A percentile compares a stretch with the other conserved stretches of the same genome.
phyloP scores from a whole-genome alignment of 805 yeast species.

The Saccharomycopsis amapae region DNA sequence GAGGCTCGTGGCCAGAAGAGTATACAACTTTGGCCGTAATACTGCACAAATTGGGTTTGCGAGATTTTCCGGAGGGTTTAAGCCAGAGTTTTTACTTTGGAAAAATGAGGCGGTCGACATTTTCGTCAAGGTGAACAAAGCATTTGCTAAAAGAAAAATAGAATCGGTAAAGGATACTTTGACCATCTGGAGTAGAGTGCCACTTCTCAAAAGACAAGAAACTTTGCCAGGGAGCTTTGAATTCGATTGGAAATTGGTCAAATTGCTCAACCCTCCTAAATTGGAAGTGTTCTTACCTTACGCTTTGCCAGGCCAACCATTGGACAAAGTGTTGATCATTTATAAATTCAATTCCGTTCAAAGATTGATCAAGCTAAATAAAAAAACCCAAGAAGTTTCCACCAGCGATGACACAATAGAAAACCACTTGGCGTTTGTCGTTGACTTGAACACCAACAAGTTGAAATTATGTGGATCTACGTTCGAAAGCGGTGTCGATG shows the following conservation, averaged over 20 bases:
- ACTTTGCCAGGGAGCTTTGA: conserved; percentile 51
- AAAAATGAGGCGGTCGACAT: conserved; percentile 75
- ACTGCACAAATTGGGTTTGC: conserved; percentile 61
- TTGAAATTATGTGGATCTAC: conserved; percentile 57
- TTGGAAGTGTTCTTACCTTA: conserved; percentile 63
- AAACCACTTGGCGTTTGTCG: conserved; percentile 54
- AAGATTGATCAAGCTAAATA: conserved; percentile 43
- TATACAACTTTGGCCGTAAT: conserved; percentile 58
- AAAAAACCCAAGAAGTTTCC: conserved; percentile 38
- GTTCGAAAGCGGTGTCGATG: conserved; percentile 49
- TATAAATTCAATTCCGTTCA: conserved; percentile 61
- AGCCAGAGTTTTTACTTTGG: conserved; percentile 70
- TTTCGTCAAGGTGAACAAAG: conserved; percentile 71
- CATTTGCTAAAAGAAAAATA: conserved; percentile 61
- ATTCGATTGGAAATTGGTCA: conserved; percentile 70
- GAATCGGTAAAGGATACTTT: conserved; percentile 38
- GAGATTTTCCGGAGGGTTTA: conserved; percentile 60
- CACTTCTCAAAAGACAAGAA: conserved; percentile 44
- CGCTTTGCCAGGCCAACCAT: conserved; percentile 46
- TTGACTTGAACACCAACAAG: conserved; percentile 54
- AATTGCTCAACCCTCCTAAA: conserved; percentile 66
- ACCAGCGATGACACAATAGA: conserved; percentile 46
- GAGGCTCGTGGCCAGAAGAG: conserved; percentile 48
- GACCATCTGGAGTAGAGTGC: conserved; percentile 58
- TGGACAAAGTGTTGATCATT: conserved; percentile 50